Evolutionary conservation across 257 asterid genomes (phyloP).

Genomic region (Catharanthus roseus): DNA sequence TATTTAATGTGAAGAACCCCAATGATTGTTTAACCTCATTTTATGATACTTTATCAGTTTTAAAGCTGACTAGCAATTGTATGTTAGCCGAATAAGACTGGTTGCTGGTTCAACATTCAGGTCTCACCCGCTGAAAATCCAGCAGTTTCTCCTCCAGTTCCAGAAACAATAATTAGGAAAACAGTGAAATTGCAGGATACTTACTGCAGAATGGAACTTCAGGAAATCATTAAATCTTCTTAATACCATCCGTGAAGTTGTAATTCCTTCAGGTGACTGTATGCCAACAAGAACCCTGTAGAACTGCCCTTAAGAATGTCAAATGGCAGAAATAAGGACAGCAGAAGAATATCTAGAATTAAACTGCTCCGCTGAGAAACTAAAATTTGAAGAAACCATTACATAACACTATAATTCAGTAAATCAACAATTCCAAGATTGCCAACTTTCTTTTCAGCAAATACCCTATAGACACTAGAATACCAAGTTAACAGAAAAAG

Average conservation of each 20-base stretch:
- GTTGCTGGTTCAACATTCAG: not conserved
- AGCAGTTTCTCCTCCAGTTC: not conserved
- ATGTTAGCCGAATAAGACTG: not conserved
- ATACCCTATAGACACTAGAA: not conserved
- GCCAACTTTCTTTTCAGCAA: not conserved
- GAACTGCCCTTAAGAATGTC: conserved; percentile 65
- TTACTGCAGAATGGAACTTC: conserved; percentile 86
- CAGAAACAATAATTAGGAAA: not conserved
- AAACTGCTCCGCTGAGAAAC: not conserved
- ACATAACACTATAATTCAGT: not conserved
- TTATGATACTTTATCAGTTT: not conserved
- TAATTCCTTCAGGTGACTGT: conserved; percentile 89
- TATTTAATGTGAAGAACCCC: not conserved
- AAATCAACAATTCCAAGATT: not conserved
- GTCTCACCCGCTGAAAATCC: not conserved
- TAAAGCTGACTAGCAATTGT: not conserved
- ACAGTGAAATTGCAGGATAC: conserved; percentile 17
- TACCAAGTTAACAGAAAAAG: not conserved
- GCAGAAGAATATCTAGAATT: not conserved
- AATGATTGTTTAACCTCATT: not conserved
- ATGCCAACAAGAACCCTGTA: conserved; percentile 93
- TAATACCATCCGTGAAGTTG: conserved; percentile 70
- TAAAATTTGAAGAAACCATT: not conserved
- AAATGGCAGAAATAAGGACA: conserved; percentile 12
- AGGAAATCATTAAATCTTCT: conserved; percentile 95